Evolutionary conservation across 768 basidiomycete genomes (phyloP).

Genomic region (Agrocybe pediades): DNA sequence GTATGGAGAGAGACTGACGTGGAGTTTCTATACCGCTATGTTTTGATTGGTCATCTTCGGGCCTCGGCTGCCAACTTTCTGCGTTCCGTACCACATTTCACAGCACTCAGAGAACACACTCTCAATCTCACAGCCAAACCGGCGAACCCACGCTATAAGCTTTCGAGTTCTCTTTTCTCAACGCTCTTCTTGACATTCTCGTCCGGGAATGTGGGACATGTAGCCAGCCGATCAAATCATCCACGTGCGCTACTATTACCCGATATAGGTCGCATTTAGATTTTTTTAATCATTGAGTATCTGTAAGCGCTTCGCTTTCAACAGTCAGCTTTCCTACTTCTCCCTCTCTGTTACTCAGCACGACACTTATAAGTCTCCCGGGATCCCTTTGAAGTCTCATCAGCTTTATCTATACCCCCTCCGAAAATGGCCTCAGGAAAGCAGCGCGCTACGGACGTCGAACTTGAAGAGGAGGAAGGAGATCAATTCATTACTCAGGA

Average conservation of each 20-base stretch:
- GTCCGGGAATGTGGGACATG: neutral
- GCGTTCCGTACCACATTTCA: neutral
- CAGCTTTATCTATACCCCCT: slow-evolving; percentile 7
- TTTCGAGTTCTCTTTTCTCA: neutral
- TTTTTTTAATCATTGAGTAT: slow-evolving; percentile 26
- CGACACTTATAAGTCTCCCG: slow-evolving; percentile 4
- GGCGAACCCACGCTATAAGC: neutral
- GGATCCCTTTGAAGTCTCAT: slow-evolving; percentile 1
- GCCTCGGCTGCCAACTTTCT: slow-evolving; percentile 10
- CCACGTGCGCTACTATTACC: slow-evolving; percentile 18
- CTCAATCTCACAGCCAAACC: slow-evolving; percentile 6
- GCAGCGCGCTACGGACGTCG: slow-evolving; percentile 37
- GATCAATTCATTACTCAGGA: slow-evolving; percentile 67
- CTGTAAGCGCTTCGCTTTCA: neutral
- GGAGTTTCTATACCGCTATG: slow-evolving; percentile 23
- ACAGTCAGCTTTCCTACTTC: neutral
- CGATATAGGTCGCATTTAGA: slow-evolving; percentile 27
- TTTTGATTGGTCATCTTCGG: slow-evolving; percentile 35
- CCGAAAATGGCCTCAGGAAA: slow-evolving; percentile 35
- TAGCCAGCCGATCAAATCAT: slow-evolving; percentile 11
- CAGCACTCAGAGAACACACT: neutral
- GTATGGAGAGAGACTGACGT: slow-evolving; percentile 29
- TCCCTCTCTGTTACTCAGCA: slow-evolving; percentile 17
- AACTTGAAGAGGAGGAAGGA: slow-evolving; percentile 49
- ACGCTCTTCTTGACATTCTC: neutral